A percentile compares a stretch with the other conserved stretches of the same genome.
Evolutionary conservation across 169 alveolate species (phyloP).

Genomic region (Plasmodium chabaudi): DNA sequence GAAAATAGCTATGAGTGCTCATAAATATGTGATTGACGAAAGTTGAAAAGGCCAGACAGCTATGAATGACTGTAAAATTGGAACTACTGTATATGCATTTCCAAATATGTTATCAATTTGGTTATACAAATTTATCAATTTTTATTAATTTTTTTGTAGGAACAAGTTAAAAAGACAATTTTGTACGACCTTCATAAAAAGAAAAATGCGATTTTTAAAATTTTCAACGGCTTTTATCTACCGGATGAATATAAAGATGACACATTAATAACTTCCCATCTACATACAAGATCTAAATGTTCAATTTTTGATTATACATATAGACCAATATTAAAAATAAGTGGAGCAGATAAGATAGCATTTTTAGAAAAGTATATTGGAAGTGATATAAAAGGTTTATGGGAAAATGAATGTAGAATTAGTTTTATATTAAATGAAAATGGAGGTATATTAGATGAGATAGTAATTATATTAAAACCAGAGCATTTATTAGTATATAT

Average conservation of each 20-base stretch:
- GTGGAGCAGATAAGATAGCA: conserved; percentile 59
- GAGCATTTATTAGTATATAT: conserved; percentile 58
- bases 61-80: no score
- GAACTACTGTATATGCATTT: no score
- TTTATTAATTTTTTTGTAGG: conserved; percentile 29
- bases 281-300: conserved; percentile 71
- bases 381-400: conserved; percentile 72
- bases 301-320: conserved; percentile 73
- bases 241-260: conserved; percentile 74
- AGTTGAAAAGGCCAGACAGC: no score
- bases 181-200: conserved; percentile 55
- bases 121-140: not conserved
- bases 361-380: conserved; percentile 75
- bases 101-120: no score
- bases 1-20: no score
- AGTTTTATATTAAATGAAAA: conserved; percentile 68
- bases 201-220: conserved; percentile 73
- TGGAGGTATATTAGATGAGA: conserved; percentile 73
- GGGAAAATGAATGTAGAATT: conserved; percentile 78
- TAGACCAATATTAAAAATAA: conserved; percentile 75
- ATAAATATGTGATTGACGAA: no score
- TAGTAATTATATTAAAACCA: conserved; percentile 50
- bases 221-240: conserved; percentile 33
- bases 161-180: conserved; percentile 45
- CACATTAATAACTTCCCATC: conserved; percentile 66